Evolutionary conservation across 1,284 basidiomycete genomes (phyloP), one percentile per base, ranked within the genome.

Genomic region (Amylostereum areolatum): DNA sequence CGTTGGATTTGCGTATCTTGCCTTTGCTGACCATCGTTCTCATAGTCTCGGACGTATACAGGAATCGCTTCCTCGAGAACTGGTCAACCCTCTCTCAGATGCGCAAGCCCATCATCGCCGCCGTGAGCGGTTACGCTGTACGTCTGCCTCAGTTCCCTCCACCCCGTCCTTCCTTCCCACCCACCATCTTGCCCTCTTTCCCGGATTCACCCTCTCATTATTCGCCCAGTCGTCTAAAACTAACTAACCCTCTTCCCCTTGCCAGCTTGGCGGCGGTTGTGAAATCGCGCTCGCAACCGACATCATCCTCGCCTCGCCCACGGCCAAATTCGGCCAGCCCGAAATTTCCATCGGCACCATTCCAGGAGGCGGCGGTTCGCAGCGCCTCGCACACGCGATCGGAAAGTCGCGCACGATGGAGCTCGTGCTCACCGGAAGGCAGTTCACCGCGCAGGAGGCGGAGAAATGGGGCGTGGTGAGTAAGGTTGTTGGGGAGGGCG

Each of bases 361-460:
- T 62, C 96, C 97, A 12, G 92, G 92, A 9, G 91, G 83, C 18
- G 91, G 90, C 40, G 91, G 86, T 7, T 85, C 85, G 3, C 89
- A 93, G 64, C 83, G 93, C 47, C 84, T 99, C 47, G 85, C 90
- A n/a, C 83, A 78, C 55, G 80, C 89, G 7, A 81, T 99, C 55
- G 96, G 96, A 48, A 98, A 97, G 72, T 92, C 91, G 34, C 85
- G 91, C 55, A 81, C 95, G 10, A 99, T 99, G 96, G 97, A 99
- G 66, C 74, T 98, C 66, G 80, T 92, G 45, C 78, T 99, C 45
- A 97, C 95, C 1, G 95, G 95, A 29, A 81, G 89, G 39, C 84
- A 74, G 57, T 78, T 97, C 62, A 70, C 74, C 47, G 97, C 93
- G 2, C 70, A 81, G 51, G 92, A 97, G 62, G 96, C 96, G 1